Conservation (phyloP, 2,329 filamentous ascomycete genomes). For the Aspergillus fumigatus region DNA sequence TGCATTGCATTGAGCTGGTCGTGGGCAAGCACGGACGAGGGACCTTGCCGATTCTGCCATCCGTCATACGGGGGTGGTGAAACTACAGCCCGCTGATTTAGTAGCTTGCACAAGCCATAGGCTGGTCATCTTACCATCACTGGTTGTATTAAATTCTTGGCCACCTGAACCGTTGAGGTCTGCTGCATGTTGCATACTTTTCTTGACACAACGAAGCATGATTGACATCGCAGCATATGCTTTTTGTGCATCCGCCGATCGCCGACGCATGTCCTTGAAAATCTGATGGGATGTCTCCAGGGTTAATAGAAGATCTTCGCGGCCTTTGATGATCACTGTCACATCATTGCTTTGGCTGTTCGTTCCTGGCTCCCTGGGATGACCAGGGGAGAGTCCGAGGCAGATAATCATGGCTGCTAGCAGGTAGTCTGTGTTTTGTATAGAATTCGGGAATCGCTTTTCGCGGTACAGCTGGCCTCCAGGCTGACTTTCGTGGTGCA, state of each 20-base stretch:
- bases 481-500: constrained; percentile 50
- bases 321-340: constrained; percentile 11
- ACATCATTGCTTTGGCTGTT: constrained; percentile 9
- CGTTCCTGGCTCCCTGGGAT: constrained; percentile 4
- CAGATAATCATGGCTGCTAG: constrained; percentile 59
- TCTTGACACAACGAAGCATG: constrained; percentile 25
- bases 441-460: constrained; percentile 55
- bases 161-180: neutral
- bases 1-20: constrained; percentile 2
- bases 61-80: constrained; percentile 13
- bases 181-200: neutral
- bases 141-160: neutral
- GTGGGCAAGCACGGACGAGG: constrained; percentile 2
- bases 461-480: constrained; percentile 51
- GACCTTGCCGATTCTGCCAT: constrained; percentile 3
- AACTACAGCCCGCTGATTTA: neutral
- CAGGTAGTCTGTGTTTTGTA: constrained; percentile 59
- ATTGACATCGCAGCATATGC: constrained; percentile 23
- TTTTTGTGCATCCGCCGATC: constrained; percentile 26
- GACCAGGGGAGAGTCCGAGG: constrained; percentile 34
- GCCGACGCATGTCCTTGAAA: constrained; percentile 19
- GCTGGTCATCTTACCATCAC: neutral
- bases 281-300: constrained; percentile 25
- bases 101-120: neutral
- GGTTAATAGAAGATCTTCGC: constrained; percentile 19